These are phyloP conservation scores for Zygosaccharomyces gambellarensis DNA, from an alignment of 805 yeast species.

Conservation along the genomic window DNA sequence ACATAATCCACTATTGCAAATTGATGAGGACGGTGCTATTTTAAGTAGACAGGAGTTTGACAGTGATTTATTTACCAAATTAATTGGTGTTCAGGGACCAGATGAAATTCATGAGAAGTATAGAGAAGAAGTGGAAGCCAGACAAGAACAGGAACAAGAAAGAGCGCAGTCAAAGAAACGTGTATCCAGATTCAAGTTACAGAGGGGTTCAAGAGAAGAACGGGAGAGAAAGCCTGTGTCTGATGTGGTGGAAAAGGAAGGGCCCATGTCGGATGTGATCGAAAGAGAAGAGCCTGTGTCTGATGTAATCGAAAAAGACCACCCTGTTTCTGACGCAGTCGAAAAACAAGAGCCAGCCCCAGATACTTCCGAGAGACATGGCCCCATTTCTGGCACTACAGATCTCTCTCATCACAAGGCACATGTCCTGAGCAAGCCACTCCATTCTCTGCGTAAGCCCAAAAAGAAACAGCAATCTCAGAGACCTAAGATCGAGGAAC, in stretches of 20 bases:
- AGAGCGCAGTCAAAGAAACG: conserved; percentile 16
- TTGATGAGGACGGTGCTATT: neutral
- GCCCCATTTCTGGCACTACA: neutral
- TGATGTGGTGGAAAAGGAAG: conserved; percentile 1
- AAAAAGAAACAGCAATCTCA: neutral
- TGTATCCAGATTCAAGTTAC: conserved; percentile 32
- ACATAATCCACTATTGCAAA: conserved; percentile 10
- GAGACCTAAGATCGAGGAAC: neutral
- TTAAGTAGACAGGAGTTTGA: conserved; percentile 26
- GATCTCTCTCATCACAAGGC: neutral
- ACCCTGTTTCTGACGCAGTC: neutral
- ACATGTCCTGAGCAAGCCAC: conserved; percentile 2
- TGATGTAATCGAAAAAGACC: neutral
- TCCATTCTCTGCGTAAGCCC: conserved; percentile 9
- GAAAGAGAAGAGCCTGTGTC: conserved; percentile 2
- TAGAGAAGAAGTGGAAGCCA: conserved; percentile 10
- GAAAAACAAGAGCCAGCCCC: neutral
- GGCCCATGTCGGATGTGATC: conserved; percentile 3
- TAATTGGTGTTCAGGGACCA: conserved; percentile 31
- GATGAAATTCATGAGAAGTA: conserved; percentile 31
- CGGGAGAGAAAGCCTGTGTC: neutral
- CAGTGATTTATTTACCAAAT: conserved; percentile 29
- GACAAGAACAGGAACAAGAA: conserved; percentile 2
- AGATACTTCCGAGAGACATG: neutral
- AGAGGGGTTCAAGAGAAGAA: conserved; percentile 13